Evolutionary conservation across 2,329 filamentous ascomycete species (phyloP).

Genomic region (Hypoxylon sp.): DNA sequence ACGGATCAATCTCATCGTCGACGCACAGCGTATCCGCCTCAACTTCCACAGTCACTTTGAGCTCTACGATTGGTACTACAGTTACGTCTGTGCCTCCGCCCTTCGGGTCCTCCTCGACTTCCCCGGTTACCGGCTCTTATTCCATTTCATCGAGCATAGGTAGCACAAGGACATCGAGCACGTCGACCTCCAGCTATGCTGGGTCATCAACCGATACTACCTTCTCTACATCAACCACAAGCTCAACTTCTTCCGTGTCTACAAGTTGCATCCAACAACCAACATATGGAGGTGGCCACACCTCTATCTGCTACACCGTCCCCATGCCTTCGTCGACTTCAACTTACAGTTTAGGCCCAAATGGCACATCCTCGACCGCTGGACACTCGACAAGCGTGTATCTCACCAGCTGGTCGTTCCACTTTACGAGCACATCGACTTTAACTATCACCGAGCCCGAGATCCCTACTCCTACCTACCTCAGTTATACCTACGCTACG

Average conservation of each 20-base stretch:
- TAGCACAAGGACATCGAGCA: constrained; percentile 37
- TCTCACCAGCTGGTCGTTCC: constrained; percentile 14
- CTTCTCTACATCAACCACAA: constrained; percentile 15
- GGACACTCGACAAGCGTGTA: constrained; percentile 6
- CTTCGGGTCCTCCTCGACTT: constrained; percentile 26
- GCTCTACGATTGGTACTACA: constrained; percentile 9
- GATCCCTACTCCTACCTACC: neutral
- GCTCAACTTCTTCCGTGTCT: constrained; percentile 28
- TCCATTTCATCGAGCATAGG: constrained; percentile 8
- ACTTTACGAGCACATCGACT: constrained; percentile 35
- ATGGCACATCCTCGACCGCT: neutral
- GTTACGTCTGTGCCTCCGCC: constrained; percentile 14
- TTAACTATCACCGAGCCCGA: constrained; percentile 8
- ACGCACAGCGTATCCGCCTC: constrained; percentile 18
- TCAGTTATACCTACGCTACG: constrained; percentile 27
- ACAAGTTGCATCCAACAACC: constrained; percentile 46
- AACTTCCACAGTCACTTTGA: constrained; percentile 17
- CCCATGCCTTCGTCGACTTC: constrained; percentile 35
- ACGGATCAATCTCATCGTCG: constrained; percentile 29
- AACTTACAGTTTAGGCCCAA: constrained; percentile 32
- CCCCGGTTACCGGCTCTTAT: constrained; percentile 31
- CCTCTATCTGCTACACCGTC: constrained; percentile 45
- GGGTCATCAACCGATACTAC: constrained; percentile 28
- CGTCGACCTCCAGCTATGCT: constrained; percentile 27
- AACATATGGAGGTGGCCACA: constrained; percentile 45